A percentile compares a stretch with the other conserved stretches of the same genome.
Evolutionary conservation across 192 early-diverging fungal species (phyloP).

Genomic region (Kickxella alabastrina): DNA sequence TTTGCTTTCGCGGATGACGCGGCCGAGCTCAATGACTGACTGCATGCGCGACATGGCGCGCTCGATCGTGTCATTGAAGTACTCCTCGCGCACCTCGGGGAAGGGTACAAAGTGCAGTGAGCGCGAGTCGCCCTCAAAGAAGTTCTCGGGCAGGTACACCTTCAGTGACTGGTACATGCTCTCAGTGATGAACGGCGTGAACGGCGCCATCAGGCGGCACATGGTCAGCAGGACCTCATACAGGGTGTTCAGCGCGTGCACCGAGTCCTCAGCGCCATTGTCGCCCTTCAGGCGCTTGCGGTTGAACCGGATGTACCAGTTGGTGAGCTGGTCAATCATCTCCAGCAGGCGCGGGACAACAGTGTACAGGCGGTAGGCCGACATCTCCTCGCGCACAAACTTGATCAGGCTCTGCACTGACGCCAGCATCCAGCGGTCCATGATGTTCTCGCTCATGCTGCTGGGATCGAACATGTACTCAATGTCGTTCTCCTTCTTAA

Average conservation of each 20-base stretch:
- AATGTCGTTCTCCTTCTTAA: conserved; percentile 73
- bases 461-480: conserved; percentile 80
- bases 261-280: conserved; percentile 80
- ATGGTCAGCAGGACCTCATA: conserved; percentile 94
- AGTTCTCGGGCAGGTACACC: conserved; percentile 61
- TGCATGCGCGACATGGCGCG: conserved; percentile 94
- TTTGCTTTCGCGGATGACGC: conserved; percentile 85
- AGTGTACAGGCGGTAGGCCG: conserved; percentile 93
- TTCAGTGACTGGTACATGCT: conserved; percentile 95
- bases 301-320: conserved; percentile 99
- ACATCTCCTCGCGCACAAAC: conserved; percentile 93
- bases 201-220: conserved; percentile 88
- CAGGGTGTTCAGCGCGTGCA: conserved; percentile 85
- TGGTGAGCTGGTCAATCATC: conserved; percentile 92
- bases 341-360: conserved; percentile 88
- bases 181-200: conserved; percentile 96
- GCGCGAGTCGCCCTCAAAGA: conserved; percentile 65
- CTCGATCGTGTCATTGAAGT: conserved; percentile 96
- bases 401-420: conserved; percentile 89
- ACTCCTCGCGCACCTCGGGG: conserved; percentile 89
- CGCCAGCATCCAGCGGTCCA: conserved; percentile 98
- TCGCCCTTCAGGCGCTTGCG: conserved; percentile 96
- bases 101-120: conserved; percentile 94
- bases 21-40: conserved; percentile 92
- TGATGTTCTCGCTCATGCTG: conserved; percentile 79